Evolutionary conservation across 768 basidiomycete genomes (phyloP).

Genomic region (Suillus brevipes): DNA sequence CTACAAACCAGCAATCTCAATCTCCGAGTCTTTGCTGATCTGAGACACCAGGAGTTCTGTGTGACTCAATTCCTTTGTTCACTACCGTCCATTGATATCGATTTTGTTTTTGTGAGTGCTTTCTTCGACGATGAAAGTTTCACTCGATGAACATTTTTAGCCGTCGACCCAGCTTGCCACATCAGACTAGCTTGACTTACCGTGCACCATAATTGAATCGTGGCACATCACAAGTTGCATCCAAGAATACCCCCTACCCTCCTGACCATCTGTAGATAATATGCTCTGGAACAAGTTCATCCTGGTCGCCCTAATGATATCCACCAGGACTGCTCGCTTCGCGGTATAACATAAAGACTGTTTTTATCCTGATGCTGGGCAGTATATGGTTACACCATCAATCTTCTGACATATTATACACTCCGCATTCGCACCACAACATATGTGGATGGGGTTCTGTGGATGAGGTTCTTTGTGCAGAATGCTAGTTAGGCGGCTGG

Average conservation of each 20-base stretch:
- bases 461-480: constrained; percentile 5
- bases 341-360: not conserved
- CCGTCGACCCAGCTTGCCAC: not conserved
- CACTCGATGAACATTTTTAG: not conserved
- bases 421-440: constrained; percentile 2
- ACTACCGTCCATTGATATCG: not conserved
- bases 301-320: not conserved
- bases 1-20: not conserved
- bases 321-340: not conserved
- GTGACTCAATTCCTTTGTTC: not conserved
- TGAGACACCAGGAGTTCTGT: not conserved
- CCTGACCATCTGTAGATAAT: not conserved
- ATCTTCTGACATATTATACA: not conserved
- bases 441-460: constrained; percentile 12
- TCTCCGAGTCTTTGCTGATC: not conserved
- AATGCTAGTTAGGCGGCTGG: not conserved
- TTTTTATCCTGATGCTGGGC: not conserved
- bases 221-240: not conserved
- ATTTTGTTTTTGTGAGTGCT: not conserved
- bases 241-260: not conserved
- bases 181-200: not conserved
- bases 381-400: constrained; percentile 4
- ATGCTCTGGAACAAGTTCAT: too few relatives aligned
- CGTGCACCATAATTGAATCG: not conserved
- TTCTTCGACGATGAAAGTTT: not conserved